phyloP scores from a whole-genome alignment of 1,284 basidiomycete species.

The Ustilago shanxiensis region DNA sequence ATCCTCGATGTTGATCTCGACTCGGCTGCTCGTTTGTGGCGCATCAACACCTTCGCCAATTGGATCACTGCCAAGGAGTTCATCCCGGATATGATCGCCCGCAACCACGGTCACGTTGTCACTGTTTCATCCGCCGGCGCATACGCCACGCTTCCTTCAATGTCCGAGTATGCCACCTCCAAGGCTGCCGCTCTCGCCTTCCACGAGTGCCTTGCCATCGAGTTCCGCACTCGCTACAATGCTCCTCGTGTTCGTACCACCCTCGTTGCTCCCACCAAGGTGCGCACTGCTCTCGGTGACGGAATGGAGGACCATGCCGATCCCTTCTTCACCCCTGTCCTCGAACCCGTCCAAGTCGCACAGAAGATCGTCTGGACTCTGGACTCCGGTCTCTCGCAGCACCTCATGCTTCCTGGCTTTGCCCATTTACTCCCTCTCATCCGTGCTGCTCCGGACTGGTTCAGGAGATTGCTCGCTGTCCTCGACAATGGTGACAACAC shows the following conservation, averaged over 20 bases:
- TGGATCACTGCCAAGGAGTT: slow-evolving; percentile 65
- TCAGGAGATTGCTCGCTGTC: slow-evolving; percentile 52
- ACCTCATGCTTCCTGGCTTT: slow-evolving; percentile 60
- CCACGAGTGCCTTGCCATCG: slow-evolving; percentile 64
- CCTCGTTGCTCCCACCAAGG: slow-evolving; percentile 66
- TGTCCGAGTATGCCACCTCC: slow-evolving; percentile 64
- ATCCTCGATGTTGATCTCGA: slow-evolving; percentile 60
- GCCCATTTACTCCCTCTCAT: slow-evolving; percentile 60
- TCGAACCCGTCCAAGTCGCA: slow-evolving; percentile 65
- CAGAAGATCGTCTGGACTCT: slow-evolving; percentile 55
- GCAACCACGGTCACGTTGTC: slow-evolving; percentile 68
- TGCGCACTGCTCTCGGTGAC: slow-evolving; percentile 66
- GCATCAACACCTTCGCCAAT: slow-evolving; percentile 66
- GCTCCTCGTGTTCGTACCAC: slow-evolving; percentile 64
- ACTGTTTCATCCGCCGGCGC: slow-evolving; percentile 63
- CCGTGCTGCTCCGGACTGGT: slow-evolving; percentile 63
- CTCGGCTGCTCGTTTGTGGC: slow-evolving; percentile 52
- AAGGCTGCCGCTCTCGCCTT: slow-evolving; percentile 67
- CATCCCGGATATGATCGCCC: slow-evolving; percentile 61
- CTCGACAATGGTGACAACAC: slow-evolving; percentile 63
- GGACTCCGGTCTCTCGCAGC: slow-evolving; percentile 62
- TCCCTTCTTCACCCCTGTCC: slow-evolving; percentile 64
- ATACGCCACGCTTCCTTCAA: slow-evolving; percentile 62
- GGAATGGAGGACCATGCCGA: slow-evolving; percentile 65
- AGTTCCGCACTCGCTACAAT: slow-evolving; percentile 63